Percentiles rank a stretch among this genome's conserved stretches.
These are phyloP conservation scores for Naganishia onofrii DNA, from an alignment of 768 basidiomycete genomes.

Conservation along the genomic window DNA sequence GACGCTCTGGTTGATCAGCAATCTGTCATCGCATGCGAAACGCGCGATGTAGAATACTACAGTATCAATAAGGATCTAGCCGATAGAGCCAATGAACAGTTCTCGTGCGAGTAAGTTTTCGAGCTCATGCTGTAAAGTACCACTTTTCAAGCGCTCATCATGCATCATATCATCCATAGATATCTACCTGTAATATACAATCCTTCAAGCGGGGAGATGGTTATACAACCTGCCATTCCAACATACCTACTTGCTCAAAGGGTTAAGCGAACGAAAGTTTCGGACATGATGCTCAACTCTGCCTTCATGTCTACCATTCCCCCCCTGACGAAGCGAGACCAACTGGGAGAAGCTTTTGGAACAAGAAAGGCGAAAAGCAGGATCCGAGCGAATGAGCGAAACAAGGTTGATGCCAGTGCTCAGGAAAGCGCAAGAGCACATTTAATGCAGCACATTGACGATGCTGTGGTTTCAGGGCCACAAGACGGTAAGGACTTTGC, in stretches of 20 bases:
- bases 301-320: neutral
- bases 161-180: constrained; percentile 46
- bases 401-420: constrained; percentile 80
- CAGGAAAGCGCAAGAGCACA: constrained; percentile 80
- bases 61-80: constrained; percentile 60
- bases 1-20: constrained; percentile 40
- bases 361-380: constrained; percentile 88
- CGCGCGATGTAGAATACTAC: constrained; percentile 76
- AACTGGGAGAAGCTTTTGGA: constrained; percentile 89
- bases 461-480: constrained; percentile 66
- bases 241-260: constrained; percentile 66
- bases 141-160: neutral
- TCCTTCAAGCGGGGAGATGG: constrained; percentile 68
- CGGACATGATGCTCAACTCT: constrained; percentile 1
- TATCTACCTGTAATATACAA: constrained; percentile 83
- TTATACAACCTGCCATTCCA: constrained; percentile 62
- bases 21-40: constrained; percentile 72
- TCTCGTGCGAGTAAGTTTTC: constrained; percentile 66
- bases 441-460: constrained; percentile 78
- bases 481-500: constrained; percentile 61
- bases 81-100: constrained; percentile 54
- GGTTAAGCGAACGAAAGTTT: constrained; percentile 74
- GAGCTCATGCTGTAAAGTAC: neutral
- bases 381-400: constrained; percentile 80
- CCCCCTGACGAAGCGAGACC: constrained; percentile 62